Evolutionary conservation across 208 protist species (phyloP).

Genomic region (Strigomonas culicis): DNA sequence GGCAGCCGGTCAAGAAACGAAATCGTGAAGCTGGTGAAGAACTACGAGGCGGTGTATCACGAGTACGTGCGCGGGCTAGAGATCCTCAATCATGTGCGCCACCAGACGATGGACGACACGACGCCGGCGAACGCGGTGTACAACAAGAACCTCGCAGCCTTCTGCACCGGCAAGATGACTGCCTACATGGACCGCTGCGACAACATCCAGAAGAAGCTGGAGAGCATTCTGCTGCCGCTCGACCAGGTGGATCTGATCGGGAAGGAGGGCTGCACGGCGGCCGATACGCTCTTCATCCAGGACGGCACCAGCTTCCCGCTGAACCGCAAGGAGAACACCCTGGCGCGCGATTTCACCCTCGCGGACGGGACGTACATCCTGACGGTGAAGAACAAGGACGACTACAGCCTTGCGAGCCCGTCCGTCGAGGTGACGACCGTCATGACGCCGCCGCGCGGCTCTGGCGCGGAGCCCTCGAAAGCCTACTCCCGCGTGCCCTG

Average conservation of each 20-base stretch:
- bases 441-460: conserved; percentile 29
- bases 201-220: conserved; percentile 56
- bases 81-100: conserved; percentile 79
- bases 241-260: conserved; percentile 44
- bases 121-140: conserved; percentile 34
- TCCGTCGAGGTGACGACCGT: conserved; percentile 36
- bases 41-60: conserved; percentile 52
- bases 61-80: conserved; percentile 61
- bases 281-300: conserved; percentile 42
- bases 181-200: conserved; percentile 76
- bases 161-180: conserved; percentile 65
- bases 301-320: conserved; percentile 40
- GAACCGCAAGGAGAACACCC: conserved; percentile 35
- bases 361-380: conserved; percentile 67
- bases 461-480: conserved; percentile 23
- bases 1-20: conserved; percentile 40
- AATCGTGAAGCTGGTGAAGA: conserved; percentile 39
- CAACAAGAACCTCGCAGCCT: conserved; percentile 44
- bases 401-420: conserved; percentile 69
- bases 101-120: conserved; percentile 34
- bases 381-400: conserved; percentile 65
- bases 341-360: conserved; percentile 42
- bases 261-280: conserved; percentile 40
- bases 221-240: conserved; percentile 64
- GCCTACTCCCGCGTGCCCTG: conserved; percentile 41